phyloP scores from a whole-genome alignment of 1,284 basidiomycete genomes.

The Laetiporus sulphureus region DNA sequence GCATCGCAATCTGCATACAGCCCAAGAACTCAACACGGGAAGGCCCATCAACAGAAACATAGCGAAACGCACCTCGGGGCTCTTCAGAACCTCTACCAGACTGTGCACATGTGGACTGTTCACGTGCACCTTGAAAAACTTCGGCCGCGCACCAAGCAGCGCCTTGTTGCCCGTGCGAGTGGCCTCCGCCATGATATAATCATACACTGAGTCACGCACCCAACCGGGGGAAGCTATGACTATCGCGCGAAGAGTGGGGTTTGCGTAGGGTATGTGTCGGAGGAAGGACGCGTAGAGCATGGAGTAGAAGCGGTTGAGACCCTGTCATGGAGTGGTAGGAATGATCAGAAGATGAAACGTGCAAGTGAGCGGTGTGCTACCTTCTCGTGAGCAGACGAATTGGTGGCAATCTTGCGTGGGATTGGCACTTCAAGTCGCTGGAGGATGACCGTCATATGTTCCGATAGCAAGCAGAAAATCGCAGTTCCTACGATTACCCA shows the following conservation, averaged over 20 bases:
- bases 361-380: conserved; percentile 7
- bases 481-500: conserved; percentile 59
- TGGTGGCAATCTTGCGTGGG: conserved; percentile 85
- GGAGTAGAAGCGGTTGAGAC: conserved; percentile 76
- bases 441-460: conserved; percentile 94
- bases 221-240: conserved; percentile 97
- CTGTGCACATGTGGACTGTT: conserved; percentile 95
- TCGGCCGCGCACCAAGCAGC: conserved; percentile 69
- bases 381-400: conserved; percentile 81
- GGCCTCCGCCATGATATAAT: conserved; percentile 82
- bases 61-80: conserved; percentile 67
- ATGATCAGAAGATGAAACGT: neutral
- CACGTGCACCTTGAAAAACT: conserved; percentile 88
- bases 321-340: conserved; percentile 26
- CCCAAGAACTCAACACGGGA: no score
- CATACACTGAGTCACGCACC: conserved; percentile 86
- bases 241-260: conserved; percentile 74
- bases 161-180: conserved; percentile 79
- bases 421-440: conserved; percentile 89
- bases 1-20: conserved; percentile 59
- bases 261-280: conserved; percentile 83
- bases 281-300: conserved; percentile 84
- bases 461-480: conserved; percentile 89
- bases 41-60: no score
- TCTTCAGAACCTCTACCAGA: conserved; percentile 89